A percentile compares a stretch with the other conserved stretches of the same genome.
Evolutionary conservation across 139 green algal species (phyloP).

Genomic region (Helicosporidium sp.): DNA sequence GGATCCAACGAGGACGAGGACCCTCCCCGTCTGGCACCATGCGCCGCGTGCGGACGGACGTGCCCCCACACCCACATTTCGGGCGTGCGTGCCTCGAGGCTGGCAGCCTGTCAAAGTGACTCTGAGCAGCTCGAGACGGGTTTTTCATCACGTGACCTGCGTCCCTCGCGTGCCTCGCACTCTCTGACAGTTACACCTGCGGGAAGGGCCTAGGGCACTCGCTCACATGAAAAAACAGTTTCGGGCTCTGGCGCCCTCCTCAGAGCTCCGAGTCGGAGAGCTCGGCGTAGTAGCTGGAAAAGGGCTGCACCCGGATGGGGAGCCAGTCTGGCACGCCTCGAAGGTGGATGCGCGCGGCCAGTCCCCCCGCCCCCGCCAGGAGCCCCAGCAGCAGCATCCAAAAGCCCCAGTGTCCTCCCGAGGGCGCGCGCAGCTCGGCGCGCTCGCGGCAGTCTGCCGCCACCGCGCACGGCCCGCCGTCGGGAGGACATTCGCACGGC

Average conservation of each 20-base stretch:
- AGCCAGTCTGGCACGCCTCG: constrained; percentile 10
- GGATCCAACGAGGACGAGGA: neutral
- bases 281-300: constrained; percentile 6
- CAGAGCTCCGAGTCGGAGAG: neutral
- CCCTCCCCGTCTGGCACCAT: constrained; percentile 3
- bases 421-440: constrained; percentile 1
- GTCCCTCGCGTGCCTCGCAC: too few species aligned
- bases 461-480: constrained; percentile 9
- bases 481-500: constrained; percentile 12
- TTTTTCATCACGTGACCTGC: neutral
- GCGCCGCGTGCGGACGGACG: constrained; percentile 13
- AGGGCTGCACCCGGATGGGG: constrained; percentile 6
- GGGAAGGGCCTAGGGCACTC: too few species aligned
- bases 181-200: too few species aligned
- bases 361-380: neutral
- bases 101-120: neutral
- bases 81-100: neutral
- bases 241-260: neutral
- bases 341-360: constrained; percentile 2
- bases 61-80: constrained; percentile 19
- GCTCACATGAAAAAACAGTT: too few species aligned
- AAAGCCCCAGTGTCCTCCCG: neutral
- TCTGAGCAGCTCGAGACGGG: too few species aligned
- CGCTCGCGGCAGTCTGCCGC: constrained; percentile 2
- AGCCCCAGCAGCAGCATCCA: neutral